Evolutionary conservation across 192 early-diverging fungal genomes (phyloP).

Genomic region (Coemansia sp.): DNA sequence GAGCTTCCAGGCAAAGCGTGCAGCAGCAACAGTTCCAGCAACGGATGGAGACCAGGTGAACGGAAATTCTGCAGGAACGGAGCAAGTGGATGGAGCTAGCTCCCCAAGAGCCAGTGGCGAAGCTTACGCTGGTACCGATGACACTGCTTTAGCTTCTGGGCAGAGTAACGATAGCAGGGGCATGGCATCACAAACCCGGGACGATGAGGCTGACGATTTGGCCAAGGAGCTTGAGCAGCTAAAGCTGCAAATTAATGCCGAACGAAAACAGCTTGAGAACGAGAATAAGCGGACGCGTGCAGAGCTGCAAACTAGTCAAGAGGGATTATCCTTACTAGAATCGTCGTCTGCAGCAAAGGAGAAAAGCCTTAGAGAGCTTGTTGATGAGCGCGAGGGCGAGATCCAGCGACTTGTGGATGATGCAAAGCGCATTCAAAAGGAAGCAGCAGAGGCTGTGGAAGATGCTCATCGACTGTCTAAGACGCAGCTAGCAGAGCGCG

Average conservation of each 20-base stretch:
- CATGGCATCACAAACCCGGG: neutral
- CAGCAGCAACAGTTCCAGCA: constrained; percentile 15
- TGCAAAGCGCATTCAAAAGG: neutral
- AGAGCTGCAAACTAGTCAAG: constrained; percentile 20
- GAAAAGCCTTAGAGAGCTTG: constrained; percentile 3
- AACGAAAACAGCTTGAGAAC: constrained; percentile 39
- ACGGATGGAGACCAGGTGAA: neutral
- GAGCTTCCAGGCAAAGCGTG: constrained; percentile 49
- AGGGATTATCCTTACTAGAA: constrained; percentile 6
- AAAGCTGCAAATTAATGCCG: constrained; percentile 36
- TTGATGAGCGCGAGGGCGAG: constrained; percentile 8
- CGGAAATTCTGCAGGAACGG: constrained; percentile 2
- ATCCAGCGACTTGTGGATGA: constrained; percentile 10
- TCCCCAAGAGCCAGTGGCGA: neutral
- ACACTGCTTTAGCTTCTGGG: neutral
- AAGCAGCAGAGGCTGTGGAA: neutral
- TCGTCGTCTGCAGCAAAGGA: constrained; percentile 9
- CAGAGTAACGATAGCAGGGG: neutral
- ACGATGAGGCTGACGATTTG: constrained; percentile 35
- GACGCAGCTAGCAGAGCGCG: constrained; percentile 13
- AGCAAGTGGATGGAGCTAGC: neutral
- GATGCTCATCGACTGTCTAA: neutral
- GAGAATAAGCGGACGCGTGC: constrained; percentile 32
- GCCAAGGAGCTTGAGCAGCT: constrained; percentile 42
- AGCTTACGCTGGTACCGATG: neutral